phyloP scores from a whole-genome alignment of 257 asterid genomes.

The Verbena officinalis region DNA sequence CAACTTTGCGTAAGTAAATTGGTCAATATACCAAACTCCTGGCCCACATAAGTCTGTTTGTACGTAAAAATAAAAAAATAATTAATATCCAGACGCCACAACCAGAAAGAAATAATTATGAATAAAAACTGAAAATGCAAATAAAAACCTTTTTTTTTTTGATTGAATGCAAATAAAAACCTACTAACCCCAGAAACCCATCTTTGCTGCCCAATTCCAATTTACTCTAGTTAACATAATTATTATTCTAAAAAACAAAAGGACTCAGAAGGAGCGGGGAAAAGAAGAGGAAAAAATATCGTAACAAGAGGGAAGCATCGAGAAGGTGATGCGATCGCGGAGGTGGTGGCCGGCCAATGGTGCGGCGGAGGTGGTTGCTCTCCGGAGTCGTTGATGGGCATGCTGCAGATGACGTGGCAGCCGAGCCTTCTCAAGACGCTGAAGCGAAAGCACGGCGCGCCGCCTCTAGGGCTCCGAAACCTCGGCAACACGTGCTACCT shows the following conservation, averaged over 20 bases:
- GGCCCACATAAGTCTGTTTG: constrained; percentile 19
- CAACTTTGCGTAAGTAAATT: neutral
- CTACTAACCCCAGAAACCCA: constrained; percentile 40
- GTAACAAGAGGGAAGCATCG: constrained; percentile 18
- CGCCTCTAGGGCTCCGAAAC: constrained; percentile 94
- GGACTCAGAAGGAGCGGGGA: too few species aligned
- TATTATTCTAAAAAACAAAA: too few species aligned
- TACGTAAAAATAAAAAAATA: too few species aligned
- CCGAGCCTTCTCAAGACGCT: constrained; percentile 64
- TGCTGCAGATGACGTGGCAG: constrained; percentile 99
- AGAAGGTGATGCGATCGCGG: constrained; percentile 60
- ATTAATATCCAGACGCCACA: neutral
- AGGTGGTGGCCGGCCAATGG: constrained; percentile 59
- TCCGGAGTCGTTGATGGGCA: constrained; percentile 68
- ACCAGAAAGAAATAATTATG: neutral
- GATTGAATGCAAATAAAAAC: too few species aligned
- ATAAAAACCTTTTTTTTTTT: too few species aligned
- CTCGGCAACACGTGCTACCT: constrained; percentile 96
- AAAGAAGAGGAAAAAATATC: neutral
- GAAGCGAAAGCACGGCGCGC: constrained; percentile 76
- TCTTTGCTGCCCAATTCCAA: constrained; percentile 3
- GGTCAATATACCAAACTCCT: neutral
- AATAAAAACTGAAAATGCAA: constrained; percentile 17
- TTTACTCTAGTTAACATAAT: too few species aligned
- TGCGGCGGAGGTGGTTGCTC: constrained; percentile 50